These are phyloP conservation scores for Martiniozyma abietophila DNA, from an alignment of 805 yeast genomes.

Conservation along the genomic window DNA sequence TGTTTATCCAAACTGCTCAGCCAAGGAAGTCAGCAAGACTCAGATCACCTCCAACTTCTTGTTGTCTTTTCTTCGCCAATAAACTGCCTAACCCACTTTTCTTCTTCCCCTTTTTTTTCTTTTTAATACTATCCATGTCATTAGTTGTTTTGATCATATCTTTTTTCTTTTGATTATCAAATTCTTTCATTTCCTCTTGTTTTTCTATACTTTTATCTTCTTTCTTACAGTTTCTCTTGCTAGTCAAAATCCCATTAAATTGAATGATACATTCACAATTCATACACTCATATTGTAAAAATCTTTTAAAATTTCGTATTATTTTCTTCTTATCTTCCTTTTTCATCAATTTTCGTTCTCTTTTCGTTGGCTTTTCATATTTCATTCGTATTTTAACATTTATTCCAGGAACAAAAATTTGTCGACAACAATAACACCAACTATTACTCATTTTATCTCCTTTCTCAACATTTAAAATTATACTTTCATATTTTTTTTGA, in stretches of 20 bases:
- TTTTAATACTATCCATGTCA: too few relatives aligned
- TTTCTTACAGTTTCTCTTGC: too few relatives aligned
- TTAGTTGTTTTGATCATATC: too few relatives aligned
- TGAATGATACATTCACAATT: too few relatives aligned
- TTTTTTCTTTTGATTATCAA: too few relatives aligned
- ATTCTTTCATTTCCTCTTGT: too few relatives aligned
- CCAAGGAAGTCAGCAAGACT: too few relatives aligned
- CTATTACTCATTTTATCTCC: slow-evolving; percentile 1
- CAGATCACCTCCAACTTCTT: slow-evolving; percentile 7
- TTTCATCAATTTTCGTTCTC: slow-evolving; percentile 1
- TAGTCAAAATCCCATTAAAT: too few relatives aligned
- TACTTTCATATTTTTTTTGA: too few relatives aligned
- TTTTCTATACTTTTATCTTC: too few relatives aligned
- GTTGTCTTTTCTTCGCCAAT: slow-evolving; percentile 16
- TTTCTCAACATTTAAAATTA: slow-evolving; percentile 1
- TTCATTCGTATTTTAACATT: slow-evolving; percentile 10
- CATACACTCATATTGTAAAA: too few relatives aligned
- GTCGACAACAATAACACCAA: slow-evolving; percentile 7
- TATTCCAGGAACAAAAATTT: slow-evolving; percentile 11
- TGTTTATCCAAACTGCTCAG: too few relatives aligned
- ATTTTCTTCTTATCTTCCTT: slow-evolving; percentile 3
- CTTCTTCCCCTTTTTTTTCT: slow-evolving; percentile 20
- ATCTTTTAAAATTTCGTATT: background rate
- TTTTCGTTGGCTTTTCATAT: slow-evolving; percentile 8
- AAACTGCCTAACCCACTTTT: slow-evolving; percentile 18